A percentile compares a stretch with the other conserved stretches of the same genome.
Conservation (phyloP, 2,329 filamentous ascomycete genomes). For the Chalara sp. region DNA sequence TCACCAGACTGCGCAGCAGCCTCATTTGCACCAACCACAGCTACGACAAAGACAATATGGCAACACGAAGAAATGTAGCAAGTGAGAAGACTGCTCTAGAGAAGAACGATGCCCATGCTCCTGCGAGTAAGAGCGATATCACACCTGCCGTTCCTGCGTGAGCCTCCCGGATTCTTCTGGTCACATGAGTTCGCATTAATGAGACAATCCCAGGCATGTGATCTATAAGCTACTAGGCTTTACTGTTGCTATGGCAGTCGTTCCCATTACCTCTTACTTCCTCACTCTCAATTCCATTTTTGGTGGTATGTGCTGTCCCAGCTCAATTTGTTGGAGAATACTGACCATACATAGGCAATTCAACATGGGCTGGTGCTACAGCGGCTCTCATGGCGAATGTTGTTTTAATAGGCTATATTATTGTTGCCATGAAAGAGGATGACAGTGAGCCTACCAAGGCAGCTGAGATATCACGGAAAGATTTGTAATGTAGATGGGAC, state of each 20-base stretch:
- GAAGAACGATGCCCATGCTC: slow-evolving; percentile 40
- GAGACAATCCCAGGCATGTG: slow-evolving; percentile 52
- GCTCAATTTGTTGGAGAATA: not conserved
- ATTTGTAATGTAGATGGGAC: not conserved
- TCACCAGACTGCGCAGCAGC: too few relatives aligned
- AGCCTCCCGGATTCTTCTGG: slow-evolving; percentile 28
- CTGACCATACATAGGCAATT: slow-evolving; percentile 56
- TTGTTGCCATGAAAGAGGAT: slow-evolving; percentile 90
- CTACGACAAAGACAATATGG: slow-evolving; percentile 43
- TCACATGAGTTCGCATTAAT: slow-evolving; percentile 1
- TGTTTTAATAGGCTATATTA: slow-evolving; percentile 81
- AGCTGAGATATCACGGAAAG: not conserved
- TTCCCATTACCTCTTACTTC: slow-evolving; percentile 88
- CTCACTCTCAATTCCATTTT: slow-evolving; percentile 71
- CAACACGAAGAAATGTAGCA: slow-evolving; percentile 59
- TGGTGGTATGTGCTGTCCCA: slow-evolving; percentile 47
- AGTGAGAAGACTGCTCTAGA: slow-evolving; percentile 61
- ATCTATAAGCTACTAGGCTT: slow-evolving; percentile 87
- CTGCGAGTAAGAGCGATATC: slow-evolving; percentile 59
- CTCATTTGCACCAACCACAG: not conserved
- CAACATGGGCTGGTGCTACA: slow-evolving; percentile 76
- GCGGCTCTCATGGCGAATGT: slow-evolving; percentile 89
- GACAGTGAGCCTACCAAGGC: slow-evolving; percentile 32
- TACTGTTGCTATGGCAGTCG: slow-evolving; percentile 82
- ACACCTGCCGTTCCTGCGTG: slow-evolving; percentile 79